Percentiles rank a stretch among this genome's conserved stretches.
Evolutionary conservation across 441 rosid species (phyloP).

Genomic region (Populus hybrid): DNA sequence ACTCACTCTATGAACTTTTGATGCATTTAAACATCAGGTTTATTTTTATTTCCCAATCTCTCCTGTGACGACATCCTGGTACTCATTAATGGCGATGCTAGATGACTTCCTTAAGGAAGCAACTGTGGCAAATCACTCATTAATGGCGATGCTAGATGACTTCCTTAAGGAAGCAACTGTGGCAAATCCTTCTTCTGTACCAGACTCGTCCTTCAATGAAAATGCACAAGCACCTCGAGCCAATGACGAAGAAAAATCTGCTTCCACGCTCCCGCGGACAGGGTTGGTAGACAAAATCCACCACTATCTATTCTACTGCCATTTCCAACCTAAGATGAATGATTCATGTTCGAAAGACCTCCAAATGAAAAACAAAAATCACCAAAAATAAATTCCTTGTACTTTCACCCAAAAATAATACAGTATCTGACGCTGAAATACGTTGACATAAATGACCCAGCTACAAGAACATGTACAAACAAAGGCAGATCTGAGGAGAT

Average conservation of each 20-base stretch:
- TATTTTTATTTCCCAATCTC: background rate
- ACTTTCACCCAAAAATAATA: background rate
- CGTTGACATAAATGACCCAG: background rate
- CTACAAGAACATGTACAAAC: background rate
- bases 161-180: too few species aligned
- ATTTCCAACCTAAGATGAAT: background rate
- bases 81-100: background rate
- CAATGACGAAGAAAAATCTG: background rate
- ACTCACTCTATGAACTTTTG: background rate
- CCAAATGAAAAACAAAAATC: background rate
- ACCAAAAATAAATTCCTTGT: slow-evolving; percentile 1
- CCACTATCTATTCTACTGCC: background rate
- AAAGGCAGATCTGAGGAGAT: background rate
- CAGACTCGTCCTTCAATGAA: background rate
- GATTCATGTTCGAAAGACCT: background rate
- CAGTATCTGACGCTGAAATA: background rate
- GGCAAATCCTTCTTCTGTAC: too few species aligned
- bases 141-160: too few species aligned
- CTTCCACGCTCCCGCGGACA: background rate
- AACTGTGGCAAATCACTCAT: background rate
- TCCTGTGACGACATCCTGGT: background rate
- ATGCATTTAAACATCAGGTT: background rate
- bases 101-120: background rate
- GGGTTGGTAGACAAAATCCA: background rate
- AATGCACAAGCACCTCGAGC: background rate